Percentiles rank a stretch among this genome's conserved stretches.
Evolutionary conservation across 768 basidiomycete genomes (phyloP).

Genomic region (Galerina marginata): DNA sequence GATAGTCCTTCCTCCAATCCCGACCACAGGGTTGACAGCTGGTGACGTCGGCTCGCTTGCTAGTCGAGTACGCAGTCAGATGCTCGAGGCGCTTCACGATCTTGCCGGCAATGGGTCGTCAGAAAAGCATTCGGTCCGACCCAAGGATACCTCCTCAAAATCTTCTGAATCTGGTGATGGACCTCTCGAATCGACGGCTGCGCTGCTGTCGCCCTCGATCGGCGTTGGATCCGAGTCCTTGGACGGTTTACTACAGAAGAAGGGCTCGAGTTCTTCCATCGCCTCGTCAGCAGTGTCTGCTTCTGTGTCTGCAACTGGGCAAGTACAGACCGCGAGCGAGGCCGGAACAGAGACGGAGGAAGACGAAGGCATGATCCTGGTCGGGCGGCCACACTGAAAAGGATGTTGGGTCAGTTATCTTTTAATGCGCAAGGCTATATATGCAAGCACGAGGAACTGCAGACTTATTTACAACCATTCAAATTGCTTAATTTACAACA

Average conservation of each 20-base stretch:
- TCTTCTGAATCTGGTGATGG: constrained; percentile 7
- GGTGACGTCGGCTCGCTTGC: constrained; percentile 75
- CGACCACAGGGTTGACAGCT: constrained; percentile 71
- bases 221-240: constrained; percentile 11
- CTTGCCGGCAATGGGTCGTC: constrained; percentile 55
- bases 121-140: constrained; percentile 5
- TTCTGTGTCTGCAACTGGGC: constrained; percentile 17
- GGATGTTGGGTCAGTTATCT: not conserved
- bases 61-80: constrained; percentile 70
- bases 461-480: not conserved
- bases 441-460: not conserved
- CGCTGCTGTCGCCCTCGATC: constrained; percentile 13
- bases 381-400: constrained; percentile 57
- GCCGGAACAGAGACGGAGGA: constrained; percentile 79
- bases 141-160: constrained; percentile 4
- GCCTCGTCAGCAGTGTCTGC: constrained; percentile 38
- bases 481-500: constrained; percentile 2
- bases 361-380: constrained; percentile 83
- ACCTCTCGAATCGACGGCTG: constrained; percentile 15
- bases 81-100: constrained; percentile 79
- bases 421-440: not conserved
- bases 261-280: constrained; percentile 39
- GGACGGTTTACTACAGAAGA: constrained; percentile 15
- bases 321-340: constrained; percentile 55
- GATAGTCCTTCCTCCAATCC: constrained; percentile 88